Base-by-base conservation (phyloP, 495 filamentous ascomycete genomes). In the Annulohypoxylon nitens region DNA sequence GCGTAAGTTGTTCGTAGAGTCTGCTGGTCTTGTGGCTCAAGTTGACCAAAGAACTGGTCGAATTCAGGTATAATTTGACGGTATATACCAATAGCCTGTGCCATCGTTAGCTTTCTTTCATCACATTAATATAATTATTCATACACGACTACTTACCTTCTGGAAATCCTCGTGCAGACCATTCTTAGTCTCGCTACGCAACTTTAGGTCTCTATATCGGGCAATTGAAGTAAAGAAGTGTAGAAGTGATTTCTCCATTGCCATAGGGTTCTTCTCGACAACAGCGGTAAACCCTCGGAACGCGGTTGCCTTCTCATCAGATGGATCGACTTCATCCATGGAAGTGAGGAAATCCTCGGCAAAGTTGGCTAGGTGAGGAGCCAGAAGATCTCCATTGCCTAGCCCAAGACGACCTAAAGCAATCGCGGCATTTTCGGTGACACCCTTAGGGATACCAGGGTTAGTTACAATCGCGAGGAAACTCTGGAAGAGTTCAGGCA, bases 341-440 rank as follows among this genome's bases (percentile, higher is more conserved):
- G 93, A 90, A 50, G 86, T 86, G 47, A 99, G 81, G 82, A 98
- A 98, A 4, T 90, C 88, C 9, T 89, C 87, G 2, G 95, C 94
- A 69, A 95, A 97, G 47, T 87, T 89, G 37, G 88, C 84, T n/a
- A 99, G 87, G 45, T 93, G 91, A 9, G 94, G 92, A 0, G 94
- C 93, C 45, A 98, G 85, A 39, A 90, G 82, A 23, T 91, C 90
- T 30, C 91, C 86, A 75, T 91, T 93, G 65, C 90, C 91, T n/a
- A 97, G 86, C 7, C 97, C 96, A 26, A 99, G 85, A 37, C 96
- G 88, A 18, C 96, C 97, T 12, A 99, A 83, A 9, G 95, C 95
- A 78, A 97, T 96, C 3, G 94, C 95, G 1, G 96, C 95, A 78
- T 98, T 98, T 78, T 98, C 97, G 55, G 91, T 92, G 10, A 99